Evolutionary conservation across 2,329 filamentous ascomycete species (phyloP).

Genomic region (Colletotrichum karsti): DNA sequence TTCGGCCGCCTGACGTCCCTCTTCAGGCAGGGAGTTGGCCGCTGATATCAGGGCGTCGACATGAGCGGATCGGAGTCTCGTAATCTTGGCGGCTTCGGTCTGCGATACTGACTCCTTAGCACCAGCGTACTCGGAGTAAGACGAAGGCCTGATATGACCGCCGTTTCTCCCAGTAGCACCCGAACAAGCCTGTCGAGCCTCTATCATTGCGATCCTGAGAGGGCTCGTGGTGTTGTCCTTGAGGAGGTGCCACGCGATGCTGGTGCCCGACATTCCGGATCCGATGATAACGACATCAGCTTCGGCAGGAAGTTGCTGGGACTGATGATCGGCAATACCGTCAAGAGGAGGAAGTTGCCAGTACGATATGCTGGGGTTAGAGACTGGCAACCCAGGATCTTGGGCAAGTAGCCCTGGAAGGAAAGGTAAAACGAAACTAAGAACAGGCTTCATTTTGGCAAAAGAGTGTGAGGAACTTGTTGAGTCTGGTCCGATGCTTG

Average conservation of each 20-base stretch:
- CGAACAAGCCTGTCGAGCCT: conserved; percentile 56
- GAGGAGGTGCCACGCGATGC: conserved; percentile 41
- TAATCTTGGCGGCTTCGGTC: neutral
- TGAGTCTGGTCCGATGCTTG: no score
- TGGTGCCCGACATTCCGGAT: conserved; percentile 61
- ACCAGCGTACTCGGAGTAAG: conserved; percentile 37
- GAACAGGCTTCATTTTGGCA: neutral
- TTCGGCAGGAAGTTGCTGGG: conserved; percentile 39
- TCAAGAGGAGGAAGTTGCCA: conserved; percentile 53
- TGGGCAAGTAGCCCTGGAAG: neutral
- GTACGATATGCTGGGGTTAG: conserved; percentile 52
- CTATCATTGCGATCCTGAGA: conserved; percentile 50
- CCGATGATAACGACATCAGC: conserved; percentile 62
- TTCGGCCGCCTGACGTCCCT: neutral
- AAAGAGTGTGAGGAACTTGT: neutral
- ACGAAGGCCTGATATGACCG: conserved; percentile 56
- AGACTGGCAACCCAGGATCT: conserved; percentile 37
- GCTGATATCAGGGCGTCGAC: neutral
- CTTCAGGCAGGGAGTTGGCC: neutral
- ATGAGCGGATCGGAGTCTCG: neutral
- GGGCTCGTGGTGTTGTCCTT: conserved; percentile 23
- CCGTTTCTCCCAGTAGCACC: conserved; percentile 64
- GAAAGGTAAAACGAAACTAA: neutral
- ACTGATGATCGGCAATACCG: conserved; percentile 31
- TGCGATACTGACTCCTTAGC: neutral